Evolutionary conservation across 495 filamentous ascomycete species (phyloP).

Genomic region (Beverwykella pulmonaria): DNA sequence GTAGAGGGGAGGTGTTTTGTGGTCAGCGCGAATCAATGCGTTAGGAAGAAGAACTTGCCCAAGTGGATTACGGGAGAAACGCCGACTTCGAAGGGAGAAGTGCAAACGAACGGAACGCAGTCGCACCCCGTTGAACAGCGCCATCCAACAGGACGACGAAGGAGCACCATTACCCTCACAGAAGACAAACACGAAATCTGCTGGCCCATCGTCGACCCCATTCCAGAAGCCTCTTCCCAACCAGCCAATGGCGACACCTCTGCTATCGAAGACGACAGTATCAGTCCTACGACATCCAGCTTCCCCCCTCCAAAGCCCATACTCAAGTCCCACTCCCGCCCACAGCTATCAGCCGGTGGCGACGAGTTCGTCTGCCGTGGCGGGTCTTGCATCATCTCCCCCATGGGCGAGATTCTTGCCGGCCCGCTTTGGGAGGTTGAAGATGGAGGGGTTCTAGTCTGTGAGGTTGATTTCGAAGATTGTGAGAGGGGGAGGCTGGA

Average conservation of each 20-base stretch:
- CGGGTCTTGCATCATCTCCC: slow-evolving; percentile 80
- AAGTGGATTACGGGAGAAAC: slow-evolving; percentile 53
- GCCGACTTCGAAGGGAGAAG: background rate
- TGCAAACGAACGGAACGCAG: background rate
- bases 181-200: slow-evolving; percentile 59
- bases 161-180: slow-evolving; percentile 48
- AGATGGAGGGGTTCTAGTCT: slow-evolving; percentile 53
- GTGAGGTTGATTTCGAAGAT: slow-evolving; percentile 64
- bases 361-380: slow-evolving; percentile 65
- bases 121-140: slow-evolving; percentile 6
- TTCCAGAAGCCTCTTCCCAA: slow-evolving; percentile 10
- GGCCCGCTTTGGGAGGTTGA: slow-evolving; percentile 86
- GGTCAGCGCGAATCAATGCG: slow-evolving; percentile 84
- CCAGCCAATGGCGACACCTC: background rate
- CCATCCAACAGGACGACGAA: slow-evolving; percentile 26
- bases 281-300: background rate
- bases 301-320: background rate
- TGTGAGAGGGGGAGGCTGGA: slow-evolving; percentile 64
- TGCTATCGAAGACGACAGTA: background rate
- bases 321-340: background rate
- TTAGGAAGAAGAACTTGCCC: slow-evolving; percentile 60
- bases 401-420: slow-evolving; percentile 72
- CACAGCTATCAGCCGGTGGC: slow-evolving; percentile 18
- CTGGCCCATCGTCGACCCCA: slow-evolving; percentile 45
- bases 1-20: slow-evolving; percentile 84